Base-by-base conservation (phyloP, 306 rosid genomes). In the Cucurbita maxima region DNA sequence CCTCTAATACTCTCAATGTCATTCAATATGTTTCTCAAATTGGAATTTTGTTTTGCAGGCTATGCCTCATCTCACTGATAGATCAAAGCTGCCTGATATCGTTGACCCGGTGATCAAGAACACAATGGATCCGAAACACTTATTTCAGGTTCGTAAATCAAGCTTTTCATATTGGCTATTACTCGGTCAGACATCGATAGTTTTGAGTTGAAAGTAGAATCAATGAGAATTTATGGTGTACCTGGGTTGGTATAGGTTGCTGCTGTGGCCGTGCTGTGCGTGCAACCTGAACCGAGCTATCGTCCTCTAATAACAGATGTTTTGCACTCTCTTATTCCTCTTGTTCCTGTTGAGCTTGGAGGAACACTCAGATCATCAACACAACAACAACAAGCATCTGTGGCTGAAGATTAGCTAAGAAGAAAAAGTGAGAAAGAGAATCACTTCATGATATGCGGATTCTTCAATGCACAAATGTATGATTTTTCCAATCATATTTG, bases 191-290 rank as follows among this genome's bases (percentile, higher is more conserved):
- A 1, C 38, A 58, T 58, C 18, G 7, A 58, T 5, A n/a, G 30
- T 25, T 58, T 4, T 1, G 45, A 36, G 11, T 34, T 59, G 44
- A 34, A 30, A 59, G 41, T 22, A 25, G 4, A 59, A 34, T 10
- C 10, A 12, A 34, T 36, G 66, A 59, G 44, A 13, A 60, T 60
- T 34, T 34, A 58, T 58, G 64, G 44, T 60, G 12, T 60, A 20
- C 12, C 1, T 64, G 51, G 36, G 40, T 45, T 58, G 75, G 73
- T 13, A n/a, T 76, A 94, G 97, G 97, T 89, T 71, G 97, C 99
- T 71, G 99, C 97, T 34, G 97, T 94, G 2, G 98, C 98, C 7
- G 97, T 94, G 86, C 61, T 94, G 18, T 94, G 98, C 51, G 97
- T 94, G 76, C 98, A 94, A 79, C 95, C 98, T 5, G 98, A 94